phyloP scores from a whole-genome alignment of 1,284 basidiomycete genomes.

The Cryptococcus sp. region DNA sequence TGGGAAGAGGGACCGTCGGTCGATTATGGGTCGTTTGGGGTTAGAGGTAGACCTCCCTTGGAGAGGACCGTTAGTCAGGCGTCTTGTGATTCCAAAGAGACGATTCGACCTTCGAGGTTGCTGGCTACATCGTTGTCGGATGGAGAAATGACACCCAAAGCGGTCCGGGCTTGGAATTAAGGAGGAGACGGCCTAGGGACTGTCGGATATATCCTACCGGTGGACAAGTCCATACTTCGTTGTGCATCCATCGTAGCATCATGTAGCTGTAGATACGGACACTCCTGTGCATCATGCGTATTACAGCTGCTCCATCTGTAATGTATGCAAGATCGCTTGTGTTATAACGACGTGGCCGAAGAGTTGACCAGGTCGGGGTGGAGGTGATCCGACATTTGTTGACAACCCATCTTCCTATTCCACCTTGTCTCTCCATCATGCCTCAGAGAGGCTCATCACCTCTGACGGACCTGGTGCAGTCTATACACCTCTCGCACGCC shows the following conservation, averaged over 20 bases:
- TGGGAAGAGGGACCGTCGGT: no score
- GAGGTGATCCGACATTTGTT: slow-evolving; percentile 1
- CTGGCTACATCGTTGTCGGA: neutral
- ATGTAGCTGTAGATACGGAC: neutral
- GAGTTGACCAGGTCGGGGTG: slow-evolving; percentile 3
- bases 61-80: slow-evolving; percentile 1
- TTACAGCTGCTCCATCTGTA: no score
- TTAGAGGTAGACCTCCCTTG: slow-evolving; percentile 2
- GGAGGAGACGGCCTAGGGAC: neutral
- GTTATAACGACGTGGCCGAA: no score
- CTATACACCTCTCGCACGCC: slow-evolving; percentile 2
- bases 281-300: no score
- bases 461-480: slow-evolving; percentile 1
- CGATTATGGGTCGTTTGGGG: no score
- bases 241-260: no score
- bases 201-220: no score
- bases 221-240: neutral
- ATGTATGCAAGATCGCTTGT: no score
- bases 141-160: slow-evolving; percentile 11
- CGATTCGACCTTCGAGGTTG: slow-evolving; percentile 5
- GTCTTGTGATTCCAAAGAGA: slow-evolving; percentile 13
- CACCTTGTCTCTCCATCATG: neutral
- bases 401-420: neutral
- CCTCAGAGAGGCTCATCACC: neutral
- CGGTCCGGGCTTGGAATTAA: slow-evolving; percentile 4